These are phyloP conservation scores for Metarhizium brunneum DNA, from an alignment of 2,329 filamentous ascomycete species.

Conservation along the genomic window DNA sequence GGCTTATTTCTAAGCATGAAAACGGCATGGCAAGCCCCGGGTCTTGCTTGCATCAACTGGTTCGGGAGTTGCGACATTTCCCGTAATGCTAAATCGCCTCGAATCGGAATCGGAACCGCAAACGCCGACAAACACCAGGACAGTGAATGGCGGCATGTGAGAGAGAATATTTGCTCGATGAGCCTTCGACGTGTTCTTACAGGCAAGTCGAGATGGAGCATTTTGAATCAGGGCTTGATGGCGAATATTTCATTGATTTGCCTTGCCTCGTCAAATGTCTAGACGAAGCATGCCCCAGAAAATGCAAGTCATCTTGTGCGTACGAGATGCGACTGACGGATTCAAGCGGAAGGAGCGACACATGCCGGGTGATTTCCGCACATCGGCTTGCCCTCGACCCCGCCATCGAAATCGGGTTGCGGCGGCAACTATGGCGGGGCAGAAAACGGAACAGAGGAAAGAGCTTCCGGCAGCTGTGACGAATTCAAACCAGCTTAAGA, in stretches of 20 bases:
- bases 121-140: not conserved
- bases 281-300: too few relatives aligned
- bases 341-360: not conserved
- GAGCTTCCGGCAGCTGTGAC: not conserved
- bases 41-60: not conserved
- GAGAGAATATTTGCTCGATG: not conserved
- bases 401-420: conserved; percentile 1
- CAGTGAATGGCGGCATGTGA: not conserved
- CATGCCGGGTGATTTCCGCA: not conserved
- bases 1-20: not conserved
- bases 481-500: not conserved
- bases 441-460: not conserved
- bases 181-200: not conserved
- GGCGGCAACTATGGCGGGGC: conserved; percentile 1
- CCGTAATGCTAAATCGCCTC: not conserved
- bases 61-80: not conserved
- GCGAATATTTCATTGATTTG: not conserved
- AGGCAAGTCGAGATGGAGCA: not conserved
- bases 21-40: too few relatives aligned
- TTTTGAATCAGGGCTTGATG: too few relatives aligned
- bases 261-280: not conserved
- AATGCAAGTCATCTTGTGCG: not conserved
- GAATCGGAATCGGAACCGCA: not conserved
- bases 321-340: not conserved
- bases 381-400: not conserved